Evolutionary conservation across 2,329 filamentous ascomycete genomes (phyloP), one percentile per base, ranked within the genome.

Genomic region (Pyricularia grisea): DNA sequence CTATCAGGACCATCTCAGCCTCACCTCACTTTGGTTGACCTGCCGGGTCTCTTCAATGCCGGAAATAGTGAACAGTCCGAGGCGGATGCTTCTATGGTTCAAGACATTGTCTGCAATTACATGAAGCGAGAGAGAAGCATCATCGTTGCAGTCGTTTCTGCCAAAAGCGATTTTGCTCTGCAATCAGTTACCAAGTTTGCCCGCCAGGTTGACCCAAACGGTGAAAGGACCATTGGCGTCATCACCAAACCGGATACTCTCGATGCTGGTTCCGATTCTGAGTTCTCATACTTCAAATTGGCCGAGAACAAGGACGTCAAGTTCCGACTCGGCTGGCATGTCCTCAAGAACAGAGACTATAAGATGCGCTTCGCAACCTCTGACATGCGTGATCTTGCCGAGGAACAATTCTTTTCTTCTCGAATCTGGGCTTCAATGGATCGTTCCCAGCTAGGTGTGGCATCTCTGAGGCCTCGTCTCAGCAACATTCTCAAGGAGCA

Each of bases 1-100:
- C 77, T 86, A 5, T 76, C 76, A 2, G 82, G 84, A 0, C 83
- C 85, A 0, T 74, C 79, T 4, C 79, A 79, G 25, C 82, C 81
- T 5, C 82, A 86, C 30, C 78, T 89, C 36, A 88, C 86, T 0
- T 79, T 89, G 36, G 85, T 89, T 3, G 86, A 89, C 74, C 78
- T 88, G 2, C 86, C 86, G 0, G 86, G 87, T 1, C 76, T 89
- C 10, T 84, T 87, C 68, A 79, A 83, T 36, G 79, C 80, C 0
- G 76, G 80, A 25, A 82, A 78, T 17, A 80, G 81, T 50, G 75
- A 80, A 0, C 82, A 87, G 71, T 81, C 80, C 1, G 76, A 75
- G 4, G 73, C 74, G 2, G 83, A 84, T 65, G 79, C 82, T 0
- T 74, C 79, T 2, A 70, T 83, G 1, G 82, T 89, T 6, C 71